Conservation (phyloP, 352 stramenopile genomes). For the Aphanomyces cochlioides region DNA sequence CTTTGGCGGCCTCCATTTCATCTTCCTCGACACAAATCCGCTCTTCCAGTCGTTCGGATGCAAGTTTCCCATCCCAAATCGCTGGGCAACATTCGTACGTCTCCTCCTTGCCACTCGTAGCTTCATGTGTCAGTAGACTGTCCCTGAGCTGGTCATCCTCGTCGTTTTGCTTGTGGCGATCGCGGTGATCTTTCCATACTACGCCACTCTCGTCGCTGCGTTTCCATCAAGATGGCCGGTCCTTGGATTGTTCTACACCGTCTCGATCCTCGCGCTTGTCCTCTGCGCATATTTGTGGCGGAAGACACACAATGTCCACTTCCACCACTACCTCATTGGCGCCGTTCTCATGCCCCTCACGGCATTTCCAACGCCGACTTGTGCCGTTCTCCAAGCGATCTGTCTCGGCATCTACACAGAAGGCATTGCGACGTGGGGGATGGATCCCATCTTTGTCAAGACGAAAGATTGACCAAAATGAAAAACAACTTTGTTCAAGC, state of each 20-base stretch:
- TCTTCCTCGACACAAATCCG: constrained; percentile 5
- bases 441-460: neutral
- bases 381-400: neutral
- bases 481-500: neutral
- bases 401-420: constrained; percentile 5
- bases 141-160: neutral
- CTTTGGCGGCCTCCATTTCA: neutral
- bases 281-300: neutral
- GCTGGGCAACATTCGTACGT: neutral
- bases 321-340: neutral
- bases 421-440: neutral
- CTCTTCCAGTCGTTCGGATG: constrained; percentile 1
- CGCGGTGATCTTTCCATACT: neutral
- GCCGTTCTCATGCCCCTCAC: neutral
- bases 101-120: too few relatives aligned
- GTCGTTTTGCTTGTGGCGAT: neutral
- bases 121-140: neutral
- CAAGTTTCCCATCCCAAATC: constrained; percentile 2
- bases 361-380: neutral
- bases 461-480: neutral
- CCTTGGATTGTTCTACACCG: neutral
- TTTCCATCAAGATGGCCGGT: neutral
- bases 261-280: neutral
- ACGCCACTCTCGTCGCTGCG: neutral
- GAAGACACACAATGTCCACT: neutral